Conservation (phyloP, 1,284 basidiomycete genomes). For the Porphyrellus sp. region DNA sequence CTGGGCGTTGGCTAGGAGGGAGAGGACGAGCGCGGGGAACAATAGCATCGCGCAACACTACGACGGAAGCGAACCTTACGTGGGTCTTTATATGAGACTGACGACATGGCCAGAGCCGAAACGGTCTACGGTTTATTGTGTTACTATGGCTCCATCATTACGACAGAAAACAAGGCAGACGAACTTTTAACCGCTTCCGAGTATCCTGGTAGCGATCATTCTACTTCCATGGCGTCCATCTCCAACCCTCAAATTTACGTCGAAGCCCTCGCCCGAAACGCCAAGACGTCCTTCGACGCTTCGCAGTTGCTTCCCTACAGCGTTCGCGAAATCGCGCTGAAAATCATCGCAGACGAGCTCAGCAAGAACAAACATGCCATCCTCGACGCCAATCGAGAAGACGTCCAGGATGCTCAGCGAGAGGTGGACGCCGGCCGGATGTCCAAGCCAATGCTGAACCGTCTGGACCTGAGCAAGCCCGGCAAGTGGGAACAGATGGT, state of each 20-base stretch:
- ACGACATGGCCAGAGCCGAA: too few relatives aligned
- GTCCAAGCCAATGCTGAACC: conserved; percentile 76
- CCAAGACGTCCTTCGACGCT: conserved; percentile 80
- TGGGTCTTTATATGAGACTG: conserved; percentile 18
- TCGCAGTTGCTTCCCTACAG: conserved; percentile 74
- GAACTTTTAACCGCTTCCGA: too few relatives aligned
- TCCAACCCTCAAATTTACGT: conserved; percentile 15
- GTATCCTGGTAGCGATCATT: too few relatives aligned
- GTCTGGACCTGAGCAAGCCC: conserved; percentile 80
- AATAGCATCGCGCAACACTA: conserved; percentile 12
- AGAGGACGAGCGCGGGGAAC: not conserved
- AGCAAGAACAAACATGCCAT: conserved; percentile 63
- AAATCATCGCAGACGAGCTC: conserved; percentile 67
- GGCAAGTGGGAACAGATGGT: conserved; percentile 97
- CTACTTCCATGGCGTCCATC: conserved; percentile 13
- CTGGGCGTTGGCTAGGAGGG: conserved; percentile 25
- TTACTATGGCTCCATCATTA: not conserved
- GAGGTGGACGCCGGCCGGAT: conserved; percentile 84
- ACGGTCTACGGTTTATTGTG: not conserved
- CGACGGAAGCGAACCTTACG: not conserved
- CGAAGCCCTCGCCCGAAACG: conserved; percentile 62
- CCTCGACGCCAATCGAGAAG: conserved; percentile 74
- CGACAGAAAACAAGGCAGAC: too few relatives aligned
- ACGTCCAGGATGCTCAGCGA: conserved; percentile 75
- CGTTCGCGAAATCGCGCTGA: conserved; percentile 71